Evolutionary conservation across 164 flowering plant genomes (phyloP).

Genomic region (Magnolia kwangsiensis): DNA sequence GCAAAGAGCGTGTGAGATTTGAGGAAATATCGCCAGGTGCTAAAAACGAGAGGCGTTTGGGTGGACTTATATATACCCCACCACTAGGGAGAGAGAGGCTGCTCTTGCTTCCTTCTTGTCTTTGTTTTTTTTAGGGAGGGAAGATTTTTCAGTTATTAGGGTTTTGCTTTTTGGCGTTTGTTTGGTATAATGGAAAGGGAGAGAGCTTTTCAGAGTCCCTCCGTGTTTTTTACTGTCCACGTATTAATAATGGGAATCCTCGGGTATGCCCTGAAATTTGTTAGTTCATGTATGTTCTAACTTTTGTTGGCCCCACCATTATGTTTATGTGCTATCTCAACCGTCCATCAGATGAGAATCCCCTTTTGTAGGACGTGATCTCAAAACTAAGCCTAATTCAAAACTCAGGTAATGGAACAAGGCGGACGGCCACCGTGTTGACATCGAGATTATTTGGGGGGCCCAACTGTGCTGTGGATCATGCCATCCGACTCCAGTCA

Average conservation of each 20-base stretch:
- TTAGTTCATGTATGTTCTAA: no score
- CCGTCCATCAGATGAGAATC: no score
- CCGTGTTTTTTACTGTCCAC: neutral
- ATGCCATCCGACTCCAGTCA: no score
- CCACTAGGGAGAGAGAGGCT: neutral
- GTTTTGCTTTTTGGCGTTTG: neutral
- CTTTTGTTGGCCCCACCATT: no score
- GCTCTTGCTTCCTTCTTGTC: constrained; percentile 1
- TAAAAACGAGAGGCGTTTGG: neutral
- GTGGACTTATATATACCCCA: neutral
- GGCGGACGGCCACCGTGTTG: no score
- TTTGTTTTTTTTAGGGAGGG: constrained; percentile 8
- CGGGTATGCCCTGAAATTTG: no score
- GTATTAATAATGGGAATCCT: neutral
- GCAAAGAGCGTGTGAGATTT: neutral
- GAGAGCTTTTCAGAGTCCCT: neutral
- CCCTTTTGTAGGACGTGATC: no score
- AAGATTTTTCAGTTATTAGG: constrained; percentile 1
- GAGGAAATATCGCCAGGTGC: neutral
- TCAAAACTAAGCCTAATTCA: no score
- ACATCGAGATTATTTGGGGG: no score
- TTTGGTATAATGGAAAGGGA: neutral
- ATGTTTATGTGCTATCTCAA: no score
- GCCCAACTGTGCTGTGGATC: no score
- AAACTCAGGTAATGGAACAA: no score